phyloP scores from a whole-genome alignment of 305 asterid genomes.

The Ajuga reptans region DNA sequence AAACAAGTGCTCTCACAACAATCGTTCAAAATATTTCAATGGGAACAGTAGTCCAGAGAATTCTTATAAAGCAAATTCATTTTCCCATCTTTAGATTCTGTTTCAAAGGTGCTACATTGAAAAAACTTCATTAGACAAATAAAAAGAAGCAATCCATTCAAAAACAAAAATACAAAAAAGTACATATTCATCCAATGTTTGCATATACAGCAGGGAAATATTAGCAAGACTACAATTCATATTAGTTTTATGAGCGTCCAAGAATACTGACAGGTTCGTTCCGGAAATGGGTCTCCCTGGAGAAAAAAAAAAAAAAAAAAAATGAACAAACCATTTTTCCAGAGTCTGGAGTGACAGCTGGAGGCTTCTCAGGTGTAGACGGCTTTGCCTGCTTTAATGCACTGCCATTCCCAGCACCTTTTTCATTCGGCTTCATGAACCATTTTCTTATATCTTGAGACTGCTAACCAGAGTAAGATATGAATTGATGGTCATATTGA shows the following conservation, averaged over 20 bases:
- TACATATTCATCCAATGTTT: background rate
- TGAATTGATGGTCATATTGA: background rate
- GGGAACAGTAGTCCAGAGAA: background rate
- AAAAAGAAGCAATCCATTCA: background rate
- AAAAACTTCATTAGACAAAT: background rate
- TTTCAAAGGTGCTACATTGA: background rate
- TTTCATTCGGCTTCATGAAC: slow-evolving; percentile 73
- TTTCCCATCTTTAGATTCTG: background rate
- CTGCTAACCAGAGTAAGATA: slow-evolving; percentile 32
- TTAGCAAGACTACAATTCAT: background rate
- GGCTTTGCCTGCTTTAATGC: slow-evolving; percentile 39
- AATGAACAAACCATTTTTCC: slow-evolving; percentile 36
- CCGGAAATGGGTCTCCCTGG: background rate
- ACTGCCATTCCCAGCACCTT: slow-evolving; percentile 47
- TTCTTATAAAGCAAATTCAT: background rate
- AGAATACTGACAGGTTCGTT: slow-evolving; percentile 2
- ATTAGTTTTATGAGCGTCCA: slow-evolving; percentile 1
- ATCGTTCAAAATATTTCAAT: background rate
- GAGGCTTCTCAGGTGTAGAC: slow-evolving; percentile 42
- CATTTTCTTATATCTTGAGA: slow-evolving; percentile 88
- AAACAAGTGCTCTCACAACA: background rate
- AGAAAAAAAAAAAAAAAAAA: background rate
- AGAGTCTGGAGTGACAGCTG: slow-evolving; percentile 32
- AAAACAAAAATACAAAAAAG: background rate
- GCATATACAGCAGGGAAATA: background rate